Conservation (phyloP, 1,284 basidiomycete genomes). For the Boletus hoseneyae region DNA sequence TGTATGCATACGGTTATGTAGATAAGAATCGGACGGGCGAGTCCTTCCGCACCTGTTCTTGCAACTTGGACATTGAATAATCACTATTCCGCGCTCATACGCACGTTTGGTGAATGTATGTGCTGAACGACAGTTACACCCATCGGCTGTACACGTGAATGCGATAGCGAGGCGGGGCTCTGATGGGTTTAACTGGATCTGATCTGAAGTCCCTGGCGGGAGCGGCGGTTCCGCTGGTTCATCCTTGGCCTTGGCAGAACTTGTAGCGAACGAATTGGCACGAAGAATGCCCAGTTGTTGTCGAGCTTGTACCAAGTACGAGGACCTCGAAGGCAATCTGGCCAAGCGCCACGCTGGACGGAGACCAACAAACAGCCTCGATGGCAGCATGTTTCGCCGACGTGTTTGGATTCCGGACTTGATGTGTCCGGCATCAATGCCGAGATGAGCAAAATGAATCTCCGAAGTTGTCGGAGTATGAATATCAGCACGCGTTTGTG, state of each 20-base stretch:
- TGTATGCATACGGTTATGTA: background rate
- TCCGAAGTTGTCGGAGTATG: constrained; percentile 24
- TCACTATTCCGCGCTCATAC: constrained; percentile 87
- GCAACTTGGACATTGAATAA: constrained; percentile 91
- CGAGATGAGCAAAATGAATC: background rate
- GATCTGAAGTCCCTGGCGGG: constrained; percentile 2
- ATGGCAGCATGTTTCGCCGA: constrained; percentile 18
- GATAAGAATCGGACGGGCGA: background rate
- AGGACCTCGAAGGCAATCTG: constrained; percentile 1
- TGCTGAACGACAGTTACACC: constrained; percentile 79
- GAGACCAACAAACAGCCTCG: constrained; percentile 13
- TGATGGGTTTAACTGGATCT: constrained; percentile 15
- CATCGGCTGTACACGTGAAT: constrained; percentile 83
- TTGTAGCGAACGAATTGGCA: constrained; percentile 17
- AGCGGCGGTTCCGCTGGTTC: background rate
- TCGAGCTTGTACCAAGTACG: background rate
- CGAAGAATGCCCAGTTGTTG: constrained; percentile 12
- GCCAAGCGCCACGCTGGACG: constrained; percentile 14
- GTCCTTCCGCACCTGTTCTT: constrained; percentile 66
- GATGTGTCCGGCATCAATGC: constrained; percentile 7
- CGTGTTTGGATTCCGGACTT: background rate
- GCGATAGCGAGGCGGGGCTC: constrained; percentile 71
- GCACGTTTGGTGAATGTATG: constrained; percentile 86
- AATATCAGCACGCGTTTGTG: constrained; percentile 30
- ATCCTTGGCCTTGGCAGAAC: background rate